Evolutionary conservation across 306 rosid species (phyloP), one percentile per base, ranked within the genome.

Genomic region (Betula pendula): DNA sequence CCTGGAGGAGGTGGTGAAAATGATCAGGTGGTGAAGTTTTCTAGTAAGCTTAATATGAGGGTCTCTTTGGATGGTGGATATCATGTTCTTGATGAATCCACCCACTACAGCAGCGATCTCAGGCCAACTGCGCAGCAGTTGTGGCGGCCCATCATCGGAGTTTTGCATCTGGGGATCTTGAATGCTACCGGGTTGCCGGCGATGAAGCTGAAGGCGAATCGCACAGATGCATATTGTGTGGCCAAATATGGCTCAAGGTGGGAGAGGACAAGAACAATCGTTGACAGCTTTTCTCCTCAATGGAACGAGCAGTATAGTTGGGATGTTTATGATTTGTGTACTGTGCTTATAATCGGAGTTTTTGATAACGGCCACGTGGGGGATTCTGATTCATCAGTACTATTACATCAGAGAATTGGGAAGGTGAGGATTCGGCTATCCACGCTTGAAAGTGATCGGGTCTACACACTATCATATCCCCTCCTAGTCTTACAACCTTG

Each of bases 151-250:
- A n/a, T 27, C 47, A 40, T 85, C 13, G 89, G 89, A 17, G 74
- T 81, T 51, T 75, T 85, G n/a, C 84, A 88, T 76, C 47, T 88
- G 11, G 92, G 85, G 13, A 84, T 85, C 66, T 50, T 88, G 68
- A 79, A 59, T 33, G 92, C 92, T 12, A 67, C 62, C 1, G 84
- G 81, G 16, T 79, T 88, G 49, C 80, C 73, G 3, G 80, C 84
- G 7, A 79, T 88, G 87, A 88, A 88, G 71, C 9, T 2, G 8
- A 55, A 20, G 20, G 76, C 53, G 3, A 45, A 20, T 19, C 70
- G 70, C 6, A 81, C 83, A 0, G 84, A 87, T 58, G 84, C 89
- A 1, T 87, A 66, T 42, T 71, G 76, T 38, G 81, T 78, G 43
- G 71, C 52, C 2, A 78, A 71, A 4, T 78, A 78, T 4, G 77